Evolutionary conservation across 1,284 basidiomycete genomes (phyloP).

Genomic region (Mycosarcoma maydis): DNA sequence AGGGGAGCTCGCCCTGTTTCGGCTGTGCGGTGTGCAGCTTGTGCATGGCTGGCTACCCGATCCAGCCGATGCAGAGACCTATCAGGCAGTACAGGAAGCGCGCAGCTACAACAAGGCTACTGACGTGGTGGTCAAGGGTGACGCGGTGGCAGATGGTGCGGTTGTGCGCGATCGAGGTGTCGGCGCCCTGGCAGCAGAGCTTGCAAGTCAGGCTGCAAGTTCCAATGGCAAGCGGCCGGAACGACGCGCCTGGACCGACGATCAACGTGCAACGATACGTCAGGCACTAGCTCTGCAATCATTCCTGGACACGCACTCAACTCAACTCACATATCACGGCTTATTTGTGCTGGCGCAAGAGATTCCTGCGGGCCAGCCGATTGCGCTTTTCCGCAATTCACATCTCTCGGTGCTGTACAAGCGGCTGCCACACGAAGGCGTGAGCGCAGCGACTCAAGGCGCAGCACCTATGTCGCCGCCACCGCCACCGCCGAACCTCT

Average conservation of each 20-base stretch:
- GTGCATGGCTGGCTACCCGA: constrained; percentile 94
- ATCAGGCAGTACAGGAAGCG: constrained; percentile 71
- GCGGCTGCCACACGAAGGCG: constrained; percentile 39
- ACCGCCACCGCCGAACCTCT: constrained; percentile 69
- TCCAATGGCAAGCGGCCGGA: constrained; percentile 68
- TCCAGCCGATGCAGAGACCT: constrained; percentile 73
- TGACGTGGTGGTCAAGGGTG: constrained; percentile 78
- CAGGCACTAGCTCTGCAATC: constrained; percentile 39
- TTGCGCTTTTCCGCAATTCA: constrained; percentile 85
- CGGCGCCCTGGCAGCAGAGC: constrained; percentile 68
- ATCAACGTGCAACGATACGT: constrained; percentile 19
- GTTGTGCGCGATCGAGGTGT: constrained; percentile 26
- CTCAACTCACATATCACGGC: constrained; percentile 85
- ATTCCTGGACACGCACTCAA: constrained; percentile 76
- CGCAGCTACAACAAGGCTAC: constrained; percentile 72
- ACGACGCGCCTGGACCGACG: constrained; percentile 23
- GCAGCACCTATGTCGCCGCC: not conserved
- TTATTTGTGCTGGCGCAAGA: constrained; percentile 70
- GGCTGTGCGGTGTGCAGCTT: constrained; percentile 80
- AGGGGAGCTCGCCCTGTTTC: constrained; percentile 83
- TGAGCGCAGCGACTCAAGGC: not conserved
- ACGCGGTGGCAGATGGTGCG: constrained; percentile 75
- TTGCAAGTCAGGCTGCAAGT: constrained; percentile 73
- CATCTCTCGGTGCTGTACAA: constrained; percentile 84
- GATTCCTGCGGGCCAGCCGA: constrained; percentile 69